Evolutionary conservation across 1,284 basidiomycete genomes (phyloP).

Genomic region (Microbotryum scabiosae): DNA sequence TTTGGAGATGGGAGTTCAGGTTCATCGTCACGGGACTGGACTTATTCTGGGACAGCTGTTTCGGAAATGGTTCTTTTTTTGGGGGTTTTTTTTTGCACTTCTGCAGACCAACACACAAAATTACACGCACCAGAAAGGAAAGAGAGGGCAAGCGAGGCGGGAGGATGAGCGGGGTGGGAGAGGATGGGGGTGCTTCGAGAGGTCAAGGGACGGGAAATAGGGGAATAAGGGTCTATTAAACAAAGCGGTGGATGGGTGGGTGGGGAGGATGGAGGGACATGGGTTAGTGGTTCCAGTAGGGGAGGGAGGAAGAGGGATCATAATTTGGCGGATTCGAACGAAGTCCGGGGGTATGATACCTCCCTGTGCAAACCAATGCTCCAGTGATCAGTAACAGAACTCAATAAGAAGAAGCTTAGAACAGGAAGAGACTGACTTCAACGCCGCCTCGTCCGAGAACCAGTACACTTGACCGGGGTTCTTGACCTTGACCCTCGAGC

Average conservation of each 20-base stretch:
- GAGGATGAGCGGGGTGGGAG: not conserved
- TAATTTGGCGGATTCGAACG: slow-evolving; percentile 29
- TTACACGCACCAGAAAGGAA: not conserved
- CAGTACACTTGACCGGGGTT: slow-evolving; percentile 78
- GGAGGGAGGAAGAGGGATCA: not conserved
- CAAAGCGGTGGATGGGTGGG: not conserved
- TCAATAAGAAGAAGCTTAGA: not conserved
- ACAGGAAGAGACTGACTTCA: slow-evolving; percentile 10
- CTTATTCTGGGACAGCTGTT: too few relatives aligned
- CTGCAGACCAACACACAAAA: too few relatives aligned
- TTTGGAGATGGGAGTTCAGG: too few relatives aligned
- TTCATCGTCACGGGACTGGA: too few relatives aligned
- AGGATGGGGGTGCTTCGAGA: not conserved
- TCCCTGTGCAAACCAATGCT: slow-evolving; percentile 38
- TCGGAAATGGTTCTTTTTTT: too few relatives aligned
- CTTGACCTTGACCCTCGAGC: slow-evolving; percentile 69
- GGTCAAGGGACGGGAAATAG: not conserved
- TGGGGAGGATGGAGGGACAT: not conserved
- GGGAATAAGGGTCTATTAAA: not conserved
- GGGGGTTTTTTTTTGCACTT: too few relatives aligned
- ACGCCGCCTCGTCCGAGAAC: slow-evolving; percentile 80
- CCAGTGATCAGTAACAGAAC: not conserved
- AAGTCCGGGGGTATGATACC: slow-evolving; percentile 49
- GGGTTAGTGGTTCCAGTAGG: not conserved
- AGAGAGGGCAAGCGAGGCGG: not conserved